phyloP scores from a whole-genome alignment of 1,139 yeast species.

The Yamadazyma membranifaciens region DNA sequence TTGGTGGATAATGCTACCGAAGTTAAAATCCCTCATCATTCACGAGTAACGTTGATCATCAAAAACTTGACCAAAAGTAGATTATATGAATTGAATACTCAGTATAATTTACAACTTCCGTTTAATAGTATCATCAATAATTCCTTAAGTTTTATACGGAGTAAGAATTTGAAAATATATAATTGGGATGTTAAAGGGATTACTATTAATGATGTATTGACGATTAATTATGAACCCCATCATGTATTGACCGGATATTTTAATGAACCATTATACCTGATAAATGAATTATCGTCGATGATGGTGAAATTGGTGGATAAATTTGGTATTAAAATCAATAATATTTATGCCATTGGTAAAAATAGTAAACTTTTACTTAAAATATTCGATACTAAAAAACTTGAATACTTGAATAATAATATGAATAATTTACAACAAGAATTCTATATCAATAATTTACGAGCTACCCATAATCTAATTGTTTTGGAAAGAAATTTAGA shows the following conservation, averaged over 20 bases:
- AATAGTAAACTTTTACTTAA: conserved; percentile 33
- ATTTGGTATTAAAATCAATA: conserved; percentile 30
- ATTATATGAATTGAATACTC: conserved; percentile 26
- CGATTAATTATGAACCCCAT: conserved; percentile 18
- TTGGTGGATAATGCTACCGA: conserved; percentile 21
- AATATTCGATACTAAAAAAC: conserved; percentile 25
- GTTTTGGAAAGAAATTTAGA: conserved; percentile 80
- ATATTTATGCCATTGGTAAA: conserved; percentile 41
- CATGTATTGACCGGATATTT: conserved; percentile 29
- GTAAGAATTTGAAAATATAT: conserved; percentile 21
- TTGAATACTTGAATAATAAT: conserved; percentile 27
- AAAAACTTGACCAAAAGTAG: conserved; percentile 30
- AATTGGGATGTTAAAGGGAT: conserved; percentile 37
- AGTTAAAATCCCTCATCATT: conserved; percentile 15
- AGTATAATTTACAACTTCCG: conserved; percentile 15
- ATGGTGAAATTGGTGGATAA: conserved; percentile 26
- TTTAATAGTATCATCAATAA: conserved; percentile 20
- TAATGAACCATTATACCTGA: conserved; percentile 33
- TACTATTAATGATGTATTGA: conserved; percentile 24
- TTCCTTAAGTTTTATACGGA: conserved; percentile 12
- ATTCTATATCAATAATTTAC: conserved; percentile 32
- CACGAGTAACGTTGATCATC: conserved; percentile 26
- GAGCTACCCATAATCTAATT: conserved; percentile 58
- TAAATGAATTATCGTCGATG: conserved; percentile 26
- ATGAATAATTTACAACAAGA: conserved; percentile 36